phyloP scores from a whole-genome alignment of 75 land plant genomes.

The Chamaecyparis obtusa region DNA sequence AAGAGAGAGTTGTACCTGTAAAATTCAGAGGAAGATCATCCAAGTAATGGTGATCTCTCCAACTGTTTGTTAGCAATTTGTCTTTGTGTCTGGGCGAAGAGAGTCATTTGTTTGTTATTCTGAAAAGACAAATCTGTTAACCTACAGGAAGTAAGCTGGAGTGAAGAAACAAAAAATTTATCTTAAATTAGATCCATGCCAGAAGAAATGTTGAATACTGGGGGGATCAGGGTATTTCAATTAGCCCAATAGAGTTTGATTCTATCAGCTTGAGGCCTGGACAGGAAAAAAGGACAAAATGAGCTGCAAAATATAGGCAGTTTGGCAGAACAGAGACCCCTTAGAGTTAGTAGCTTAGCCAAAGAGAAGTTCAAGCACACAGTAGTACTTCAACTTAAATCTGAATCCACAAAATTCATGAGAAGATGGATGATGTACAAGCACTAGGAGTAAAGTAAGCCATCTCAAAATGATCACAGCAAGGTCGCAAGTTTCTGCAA shows the following conservation, averaged over 20 bases:
- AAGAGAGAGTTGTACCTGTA: too few species aligned
- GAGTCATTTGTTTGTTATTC: too few species aligned
- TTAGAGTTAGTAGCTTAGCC: neutral
- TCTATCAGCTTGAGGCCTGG: neutral
- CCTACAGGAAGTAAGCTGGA: neutral
- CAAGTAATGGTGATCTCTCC: too few species aligned
- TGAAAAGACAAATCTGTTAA: too few species aligned
- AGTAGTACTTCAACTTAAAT: neutral
- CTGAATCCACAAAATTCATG: neutral
- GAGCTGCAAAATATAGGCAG: neutral
- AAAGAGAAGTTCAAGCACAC: neutral
- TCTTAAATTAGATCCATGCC: neutral
- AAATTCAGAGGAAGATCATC: too few species aligned
- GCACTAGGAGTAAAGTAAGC: neutral
- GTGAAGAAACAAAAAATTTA: neutral
- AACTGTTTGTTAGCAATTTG: too few species aligned
- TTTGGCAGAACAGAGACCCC: neutral
- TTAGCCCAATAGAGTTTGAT: neutral
- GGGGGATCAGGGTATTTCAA: neutral
- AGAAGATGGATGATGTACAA: neutral
- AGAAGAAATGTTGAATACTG: neutral
- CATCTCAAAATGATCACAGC: neutral
- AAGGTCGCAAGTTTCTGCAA: neutral
- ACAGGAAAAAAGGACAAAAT: neutral
- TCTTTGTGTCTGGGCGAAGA: too few species aligned